These are phyloP conservation scores for Agaricus sinodeliciosus DNA, from an alignment of 768 basidiomycete species.

Conservation along the genomic window DNA sequence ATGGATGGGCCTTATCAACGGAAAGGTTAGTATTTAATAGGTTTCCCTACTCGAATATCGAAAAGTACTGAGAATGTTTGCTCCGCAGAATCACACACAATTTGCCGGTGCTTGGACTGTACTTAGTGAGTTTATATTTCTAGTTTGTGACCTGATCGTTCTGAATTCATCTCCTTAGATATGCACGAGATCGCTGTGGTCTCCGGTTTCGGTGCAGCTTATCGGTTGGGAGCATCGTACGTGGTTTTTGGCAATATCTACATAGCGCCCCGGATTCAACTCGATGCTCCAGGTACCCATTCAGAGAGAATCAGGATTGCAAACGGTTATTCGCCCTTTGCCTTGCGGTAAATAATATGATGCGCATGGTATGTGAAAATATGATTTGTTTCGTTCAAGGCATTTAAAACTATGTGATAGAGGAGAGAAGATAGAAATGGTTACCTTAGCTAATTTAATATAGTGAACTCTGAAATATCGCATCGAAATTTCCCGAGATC, in stretches of 20 bases:
- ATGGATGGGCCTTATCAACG: conserved; percentile 32
- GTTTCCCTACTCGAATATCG: neutral
- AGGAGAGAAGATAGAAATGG: conserved; percentile 1
- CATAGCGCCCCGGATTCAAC: neutral
- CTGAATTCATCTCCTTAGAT: conserved; percentile 14
- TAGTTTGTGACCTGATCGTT: neutral
- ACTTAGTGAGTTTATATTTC: conserved; percentile 19
- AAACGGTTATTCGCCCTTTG: conserved; percentile 23
- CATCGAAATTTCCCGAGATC: neutral
- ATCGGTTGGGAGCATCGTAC: conserved; percentile 29
- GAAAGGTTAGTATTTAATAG: conserved; percentile 16
- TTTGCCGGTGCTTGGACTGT: conserved; percentile 33
- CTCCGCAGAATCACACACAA: conserved; percentile 22
- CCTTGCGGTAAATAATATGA: conserved; percentile 20
- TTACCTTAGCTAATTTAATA: neutral
- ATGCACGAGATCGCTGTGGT: conserved; percentile 34
- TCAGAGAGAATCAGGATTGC: conserved; percentile 23
- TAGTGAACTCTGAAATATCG: neutral
- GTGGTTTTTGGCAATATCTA: neutral
- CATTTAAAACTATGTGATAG: neutral
- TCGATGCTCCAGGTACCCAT: conserved; percentile 21
- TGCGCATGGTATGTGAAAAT: conserved; percentile 8
- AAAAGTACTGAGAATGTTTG: neutral
- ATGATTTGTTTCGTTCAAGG: neutral
- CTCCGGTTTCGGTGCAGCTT: conserved; percentile 31